Percentiles rank a stretch among this genome's conserved stretches.
Conservation (phyloP, 192 early-diverging fungal genomes). For the Coemansia sp. region DNA sequence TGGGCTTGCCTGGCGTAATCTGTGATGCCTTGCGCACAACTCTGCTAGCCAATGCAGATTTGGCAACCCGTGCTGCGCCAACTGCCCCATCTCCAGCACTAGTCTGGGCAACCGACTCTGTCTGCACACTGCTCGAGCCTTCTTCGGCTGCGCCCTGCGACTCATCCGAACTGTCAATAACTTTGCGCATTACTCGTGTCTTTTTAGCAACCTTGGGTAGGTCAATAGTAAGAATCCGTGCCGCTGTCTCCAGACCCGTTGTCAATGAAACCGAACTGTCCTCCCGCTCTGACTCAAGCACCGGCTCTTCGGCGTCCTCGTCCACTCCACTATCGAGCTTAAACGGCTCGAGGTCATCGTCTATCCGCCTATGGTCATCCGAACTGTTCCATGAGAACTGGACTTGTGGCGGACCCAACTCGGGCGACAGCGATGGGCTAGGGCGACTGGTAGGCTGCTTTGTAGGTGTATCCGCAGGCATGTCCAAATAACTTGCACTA, state of each 20-base stretch:
- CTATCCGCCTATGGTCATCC: neutral
- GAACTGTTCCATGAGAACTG: neutral
- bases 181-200: constrained; percentile 1
- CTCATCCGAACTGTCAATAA: constrained; percentile 39
- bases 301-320: constrained; percentile 3
- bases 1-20: neutral
- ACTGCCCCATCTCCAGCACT: neutral
- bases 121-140: neutral
- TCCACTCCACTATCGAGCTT: constrained; percentile 2
- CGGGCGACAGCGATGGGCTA: constrained; percentile 5
- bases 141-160: constrained; percentile 1
- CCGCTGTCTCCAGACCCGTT: neutral
- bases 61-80: neutral
- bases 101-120: neutral
- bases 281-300: neutral
- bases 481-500: neutral
- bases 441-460: neutral
- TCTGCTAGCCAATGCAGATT: neutral
- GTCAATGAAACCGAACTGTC: neutral
- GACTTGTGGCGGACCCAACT: neutral
- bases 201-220: neutral
- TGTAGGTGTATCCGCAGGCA: neutral
- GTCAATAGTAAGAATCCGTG: neutral
- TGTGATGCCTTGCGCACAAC: neutral
- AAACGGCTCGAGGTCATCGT: neutral